Conservation (phyloP, 345 rosid species). For the Euphorbia pulcherrima region DNA sequence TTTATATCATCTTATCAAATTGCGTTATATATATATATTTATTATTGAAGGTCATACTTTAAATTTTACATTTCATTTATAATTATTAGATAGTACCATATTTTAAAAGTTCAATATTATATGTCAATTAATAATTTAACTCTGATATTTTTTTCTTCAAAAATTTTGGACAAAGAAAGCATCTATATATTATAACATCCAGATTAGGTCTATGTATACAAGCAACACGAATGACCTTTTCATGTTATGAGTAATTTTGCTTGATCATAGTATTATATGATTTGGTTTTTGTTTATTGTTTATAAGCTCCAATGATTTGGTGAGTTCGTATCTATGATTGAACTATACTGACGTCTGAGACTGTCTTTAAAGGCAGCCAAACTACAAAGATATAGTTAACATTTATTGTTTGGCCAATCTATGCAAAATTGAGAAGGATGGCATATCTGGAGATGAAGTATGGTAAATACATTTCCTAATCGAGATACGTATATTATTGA, state of each 20-base stretch:
- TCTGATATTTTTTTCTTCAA: too few species aligned
- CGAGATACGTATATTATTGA: slow-evolving; percentile 63
- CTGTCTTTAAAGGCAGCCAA: slow-evolving; percentile 80
- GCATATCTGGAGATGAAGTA: slow-evolving; percentile 63
- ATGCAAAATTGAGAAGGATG: slow-evolving; percentile 86
- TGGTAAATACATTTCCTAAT: slow-evolving; percentile 78
- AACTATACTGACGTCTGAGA: slow-evolving; percentile 15
- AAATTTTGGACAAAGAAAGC: too few species aligned
- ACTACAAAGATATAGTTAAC: slow-evolving; percentile 71
- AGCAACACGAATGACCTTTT: neutral
- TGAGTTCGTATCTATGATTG: neutral
- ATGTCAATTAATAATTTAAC: too few species aligned
- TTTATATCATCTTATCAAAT: too few species aligned
- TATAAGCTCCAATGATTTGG: neutral
- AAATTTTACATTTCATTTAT: too few species aligned
- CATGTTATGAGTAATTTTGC: neutral
- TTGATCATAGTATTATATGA: neutral
- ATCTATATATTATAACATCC: neutral
- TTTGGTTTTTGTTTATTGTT: neutral
- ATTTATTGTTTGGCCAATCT: slow-evolving; percentile 86
- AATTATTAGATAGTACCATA: too few species aligned
- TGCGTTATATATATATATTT: too few species aligned
- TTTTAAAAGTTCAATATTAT: too few species aligned
- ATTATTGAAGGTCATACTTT: too few species aligned
- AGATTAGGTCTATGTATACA: neutral